A percentile compares a stretch with the other conserved stretches of the same genome.
Evolutionary conservation across 2,329 filamentous ascomycete genomes (phyloP).

Genomic region (Cordyceps cateniannulata): DNA sequence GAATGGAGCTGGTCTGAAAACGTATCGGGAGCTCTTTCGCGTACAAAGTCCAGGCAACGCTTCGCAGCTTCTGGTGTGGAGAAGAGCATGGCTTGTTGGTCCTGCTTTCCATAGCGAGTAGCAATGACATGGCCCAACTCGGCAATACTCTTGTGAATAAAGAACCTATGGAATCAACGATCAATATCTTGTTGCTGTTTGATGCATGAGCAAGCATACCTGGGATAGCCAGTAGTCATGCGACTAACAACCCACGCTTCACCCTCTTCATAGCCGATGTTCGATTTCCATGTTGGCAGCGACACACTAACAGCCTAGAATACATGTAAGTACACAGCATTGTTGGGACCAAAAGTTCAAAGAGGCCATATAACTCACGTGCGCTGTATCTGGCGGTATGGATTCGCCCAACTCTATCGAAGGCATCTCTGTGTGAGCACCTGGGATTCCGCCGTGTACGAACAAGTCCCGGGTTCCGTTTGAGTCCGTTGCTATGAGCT

Average conservation of each 20-base stretch:
- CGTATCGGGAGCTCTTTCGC: slow-evolving; percentile 48
- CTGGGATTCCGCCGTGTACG: not conserved
- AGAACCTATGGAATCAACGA: slow-evolving; percentile 62
- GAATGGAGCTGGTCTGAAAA: slow-evolving; percentile 43
- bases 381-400: slow-evolving; percentile 70
- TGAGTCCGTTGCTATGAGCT: not conserved
- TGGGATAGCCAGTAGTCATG: slow-evolving; percentile 87
- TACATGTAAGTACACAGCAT: not conserved
- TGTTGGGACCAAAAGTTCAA: not conserved
- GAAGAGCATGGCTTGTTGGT: slow-evolving; percentile 74
- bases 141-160: slow-evolving; percentile 78
- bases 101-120: slow-evolving; percentile 52
- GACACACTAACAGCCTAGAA: slow-evolving; percentile 88
- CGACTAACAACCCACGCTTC: slow-evolving; percentile 76
- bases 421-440: slow-evolving; percentile 34
- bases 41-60: slow-evolving; percentile 70
- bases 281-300: slow-evolving; percentile 84
- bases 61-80: slow-evolving; percentile 63
- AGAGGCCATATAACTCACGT: slow-evolving; percentile 49
- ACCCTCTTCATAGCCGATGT: slow-evolving; percentile 91
- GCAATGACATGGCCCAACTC: slow-evolving; percentile 65
- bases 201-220: slow-evolving; percentile 38
- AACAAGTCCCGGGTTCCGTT: not conserved
- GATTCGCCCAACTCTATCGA: slow-evolving; percentile 56
- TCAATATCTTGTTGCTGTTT: not conserved